Evolutionary conservation across 495 filamentous ascomycete genomes (phyloP).

Genomic region (Tuber brumale): DNA sequence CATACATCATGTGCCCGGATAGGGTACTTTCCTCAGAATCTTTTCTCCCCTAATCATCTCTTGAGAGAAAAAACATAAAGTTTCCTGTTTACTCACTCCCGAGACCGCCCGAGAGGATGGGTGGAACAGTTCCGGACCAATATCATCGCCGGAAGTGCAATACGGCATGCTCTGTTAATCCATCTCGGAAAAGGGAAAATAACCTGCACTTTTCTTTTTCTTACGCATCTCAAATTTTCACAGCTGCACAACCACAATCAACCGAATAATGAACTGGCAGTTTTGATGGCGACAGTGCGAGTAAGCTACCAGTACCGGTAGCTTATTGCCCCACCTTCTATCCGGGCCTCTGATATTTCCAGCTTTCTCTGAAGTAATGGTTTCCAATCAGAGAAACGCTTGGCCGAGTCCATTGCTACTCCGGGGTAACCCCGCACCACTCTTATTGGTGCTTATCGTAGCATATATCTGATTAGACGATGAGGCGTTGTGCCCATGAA

Average conservation of each 20-base stretch:
- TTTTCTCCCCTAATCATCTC: neutral
- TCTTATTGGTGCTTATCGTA: slow-evolving; percentile 14
- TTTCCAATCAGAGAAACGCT: neutral
- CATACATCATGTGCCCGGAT: neutral
- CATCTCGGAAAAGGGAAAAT: neutral
- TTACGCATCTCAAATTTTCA: neutral
- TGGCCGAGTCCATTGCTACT: slow-evolving; percentile 10
- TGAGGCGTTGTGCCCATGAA: neutral
- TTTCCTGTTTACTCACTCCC: neutral
- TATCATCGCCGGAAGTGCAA: neutral
- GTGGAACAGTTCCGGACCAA: neutral
- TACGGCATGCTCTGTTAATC: neutral
- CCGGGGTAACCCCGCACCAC: slow-evolving; percentile 28
- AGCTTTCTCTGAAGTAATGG: neutral
- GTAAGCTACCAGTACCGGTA: neutral
- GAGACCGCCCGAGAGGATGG: neutral
- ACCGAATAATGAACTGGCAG: neutral
- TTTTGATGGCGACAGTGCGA: neutral
- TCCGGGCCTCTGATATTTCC: neutral
- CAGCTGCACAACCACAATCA: neutral
- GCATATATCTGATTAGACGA: neutral
- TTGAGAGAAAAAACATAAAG: neutral
- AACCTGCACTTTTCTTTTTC: neutral
- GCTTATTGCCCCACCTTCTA: neutral
- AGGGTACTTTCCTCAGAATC: neutral